These are phyloP conservation scores for Euphorbia neoarborescens DNA, from an alignment of 441 rosid species.

Conservation along the genomic window DNA sequence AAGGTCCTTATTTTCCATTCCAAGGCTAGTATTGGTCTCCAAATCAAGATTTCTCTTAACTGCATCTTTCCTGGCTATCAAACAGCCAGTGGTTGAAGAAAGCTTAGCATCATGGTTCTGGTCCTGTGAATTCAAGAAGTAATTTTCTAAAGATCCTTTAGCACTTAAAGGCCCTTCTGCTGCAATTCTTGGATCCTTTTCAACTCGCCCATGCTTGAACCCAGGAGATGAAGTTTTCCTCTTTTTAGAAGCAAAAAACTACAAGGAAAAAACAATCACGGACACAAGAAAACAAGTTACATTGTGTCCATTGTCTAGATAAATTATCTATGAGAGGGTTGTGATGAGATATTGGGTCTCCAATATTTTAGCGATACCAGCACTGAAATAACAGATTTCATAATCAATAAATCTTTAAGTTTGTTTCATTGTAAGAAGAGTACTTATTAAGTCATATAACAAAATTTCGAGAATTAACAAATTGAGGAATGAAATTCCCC, in stretches of 20 bases:
- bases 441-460: not conserved
- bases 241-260: conserved; percentile 81
- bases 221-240: conserved; percentile 60
- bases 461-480: not conserved
- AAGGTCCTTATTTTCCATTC: conserved; percentile 27
- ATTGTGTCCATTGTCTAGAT: not conserved
- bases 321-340: not conserved
- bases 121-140: conserved; percentile 45
- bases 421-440: not conserved
- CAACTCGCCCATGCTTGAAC: conserved; percentile 43
- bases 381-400: not conserved
- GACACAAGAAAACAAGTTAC: conserved; percentile 13
- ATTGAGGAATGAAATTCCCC: not conserved
- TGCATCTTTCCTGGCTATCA: conserved; percentile 30
- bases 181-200: conserved; percentile 40
- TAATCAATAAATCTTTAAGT: not conserved
- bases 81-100: conserved; percentile 18
- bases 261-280: conserved; percentile 18
- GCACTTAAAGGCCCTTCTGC: conserved; percentile 56
- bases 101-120: conserved; percentile 21
- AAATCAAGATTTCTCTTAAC: conserved; percentile 41
- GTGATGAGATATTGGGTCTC: not conserved
- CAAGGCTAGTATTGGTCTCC: conserved; percentile 32
- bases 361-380: not conserved
- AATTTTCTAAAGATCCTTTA: conserved; percentile 59